Evolutionary conservation across 192 early-diverging fungal species (phyloP).

Genomic region (Coemansia aciculifera): DNA sequence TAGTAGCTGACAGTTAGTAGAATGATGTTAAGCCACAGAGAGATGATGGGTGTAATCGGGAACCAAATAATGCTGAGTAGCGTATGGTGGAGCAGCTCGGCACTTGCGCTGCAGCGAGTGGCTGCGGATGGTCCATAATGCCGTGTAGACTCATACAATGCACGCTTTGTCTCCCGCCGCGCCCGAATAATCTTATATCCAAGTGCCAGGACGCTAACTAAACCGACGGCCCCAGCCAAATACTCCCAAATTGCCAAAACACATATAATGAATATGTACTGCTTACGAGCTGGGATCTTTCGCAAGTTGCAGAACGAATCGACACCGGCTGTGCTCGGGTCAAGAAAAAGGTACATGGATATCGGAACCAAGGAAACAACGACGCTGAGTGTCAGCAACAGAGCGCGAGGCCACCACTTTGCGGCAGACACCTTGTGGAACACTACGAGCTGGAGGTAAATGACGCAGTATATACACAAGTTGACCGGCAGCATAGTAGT

Average conservation of each 20-base stretch:
- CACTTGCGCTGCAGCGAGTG: background rate
- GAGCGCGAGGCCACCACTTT: slow-evolving; percentile 29
- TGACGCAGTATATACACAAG: slow-evolving; percentile 29
- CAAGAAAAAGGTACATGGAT: slow-evolving; percentile 17
- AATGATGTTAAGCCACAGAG: slow-evolving; percentile 38
- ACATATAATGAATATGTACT: slow-evolving; percentile 19
- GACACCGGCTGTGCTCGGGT: background rate
- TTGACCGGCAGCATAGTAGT: slow-evolving; percentile 21
- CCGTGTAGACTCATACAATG: slow-evolving; percentile 3
- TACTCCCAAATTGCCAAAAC: slow-evolving; percentile 29
- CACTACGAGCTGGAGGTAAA: slow-evolving; percentile 44
- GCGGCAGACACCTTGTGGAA: slow-evolving; percentile 36
- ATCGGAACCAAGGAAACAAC: slow-evolving; percentile 21
- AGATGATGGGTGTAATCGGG: slow-evolving; percentile 37
- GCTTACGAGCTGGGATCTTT: background rate
- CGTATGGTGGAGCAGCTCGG: slow-evolving; percentile 28
- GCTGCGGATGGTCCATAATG: slow-evolving; percentile 12
- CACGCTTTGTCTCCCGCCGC: slow-evolving; percentile 14
- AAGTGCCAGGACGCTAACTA: slow-evolving; percentile 18
- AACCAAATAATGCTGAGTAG: slow-evolving; percentile 40
- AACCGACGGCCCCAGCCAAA: slow-evolving; percentile 28
- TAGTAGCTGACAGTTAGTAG: slow-evolving; percentile 28
- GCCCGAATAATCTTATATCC: slow-evolving; percentile 25
- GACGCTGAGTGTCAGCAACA: slow-evolving; percentile 16
- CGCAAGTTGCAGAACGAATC: slow-evolving; percentile 17